A percentile compares a stretch with the other conserved stretches of the same genome.
These are phyloP conservation scores for Sutorius australiensis DNA, from an alignment of 768 basidiomycete genomes.

Conservation along the genomic window DNA sequence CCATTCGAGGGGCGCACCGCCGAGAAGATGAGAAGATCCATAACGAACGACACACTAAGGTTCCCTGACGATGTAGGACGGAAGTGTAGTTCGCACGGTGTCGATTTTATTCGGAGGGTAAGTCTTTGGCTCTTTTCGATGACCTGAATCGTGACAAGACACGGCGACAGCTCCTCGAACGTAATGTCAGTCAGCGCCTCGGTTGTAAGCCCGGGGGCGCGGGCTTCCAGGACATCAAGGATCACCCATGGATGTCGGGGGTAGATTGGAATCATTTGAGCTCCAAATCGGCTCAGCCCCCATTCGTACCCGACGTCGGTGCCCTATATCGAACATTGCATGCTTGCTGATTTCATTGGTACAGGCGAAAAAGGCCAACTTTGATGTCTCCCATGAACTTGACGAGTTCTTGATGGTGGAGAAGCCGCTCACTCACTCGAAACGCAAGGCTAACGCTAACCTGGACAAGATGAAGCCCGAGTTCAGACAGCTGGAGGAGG, in stretches of 20 bases:
- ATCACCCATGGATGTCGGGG: slow-evolving; percentile 79
- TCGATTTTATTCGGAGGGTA: slow-evolving; percentile 66
- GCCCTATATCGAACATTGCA: neutral
- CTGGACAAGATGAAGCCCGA: slow-evolving; percentile 88
- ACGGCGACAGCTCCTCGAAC: slow-evolving; percentile 68
- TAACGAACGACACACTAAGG: slow-evolving; percentile 71
- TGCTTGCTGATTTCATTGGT: neutral
- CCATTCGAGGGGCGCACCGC: slow-evolving; percentile 90
- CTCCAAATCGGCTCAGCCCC: slow-evolving; percentile 66
- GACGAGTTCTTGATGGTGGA: slow-evolving; percentile 97
- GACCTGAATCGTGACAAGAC: slow-evolving; percentile 9
- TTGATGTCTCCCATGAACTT: slow-evolving; percentile 94
- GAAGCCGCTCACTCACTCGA: slow-evolving; percentile 93
- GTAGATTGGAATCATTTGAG: slow-evolving; percentile 81
- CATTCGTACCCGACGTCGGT: slow-evolving; percentile 92
- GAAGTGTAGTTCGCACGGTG: slow-evolving; percentile 63
- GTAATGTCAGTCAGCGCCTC: slow-evolving; percentile 71
- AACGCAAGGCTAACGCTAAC: slow-evolving; percentile 85
- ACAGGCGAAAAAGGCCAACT: slow-evolving; percentile 95
- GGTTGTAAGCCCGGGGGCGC: slow-evolving; percentile 71
- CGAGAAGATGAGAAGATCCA: slow-evolving; percentile 84
- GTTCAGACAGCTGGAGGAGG: slow-evolving; percentile 88
- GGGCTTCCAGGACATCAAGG: slow-evolving; percentile 74
- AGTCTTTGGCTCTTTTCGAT: slow-evolving; percentile 24
- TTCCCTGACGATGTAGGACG: slow-evolving; percentile 68